phyloP scores from a whole-genome alignment of 805 yeast genomes.

The Hanseniaspora guilliermondii region DNA sequence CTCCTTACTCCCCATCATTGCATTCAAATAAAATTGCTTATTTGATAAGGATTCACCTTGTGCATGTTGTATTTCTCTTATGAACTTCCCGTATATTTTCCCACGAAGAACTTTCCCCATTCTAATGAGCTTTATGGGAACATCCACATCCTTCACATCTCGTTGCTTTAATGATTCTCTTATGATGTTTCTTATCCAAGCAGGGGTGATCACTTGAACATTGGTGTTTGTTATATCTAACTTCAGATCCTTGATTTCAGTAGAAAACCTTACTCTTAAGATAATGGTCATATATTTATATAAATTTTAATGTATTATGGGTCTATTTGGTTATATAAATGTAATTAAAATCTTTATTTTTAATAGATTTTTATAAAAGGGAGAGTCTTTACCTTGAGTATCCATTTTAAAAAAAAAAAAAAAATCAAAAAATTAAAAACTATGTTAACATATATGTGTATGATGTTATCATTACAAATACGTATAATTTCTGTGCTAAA shows the following conservation, averaged over 20 bases:
- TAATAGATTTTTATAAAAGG: too few relatives aligned
- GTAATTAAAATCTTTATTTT: neutral
- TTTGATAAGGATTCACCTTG: slow-evolving; percentile 20
- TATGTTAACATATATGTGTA: too few relatives aligned
- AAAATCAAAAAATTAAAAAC: too few relatives aligned
- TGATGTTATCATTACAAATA: too few relatives aligned
- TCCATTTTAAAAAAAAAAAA: too few relatives aligned
- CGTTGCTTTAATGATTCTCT: slow-evolving; percentile 16
- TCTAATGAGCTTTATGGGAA: slow-evolving; percentile 22
- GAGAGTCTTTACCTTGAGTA: too few relatives aligned
- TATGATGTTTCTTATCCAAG: slow-evolving; percentile 24
- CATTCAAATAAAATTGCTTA: slow-evolving; percentile 25
- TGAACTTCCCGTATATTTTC: slow-evolving; percentile 5
- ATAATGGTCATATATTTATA: neutral
- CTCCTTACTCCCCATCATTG: slow-evolving; percentile 8
- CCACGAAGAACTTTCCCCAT: slow-evolving; percentile 22
- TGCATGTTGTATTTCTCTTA: neutral
- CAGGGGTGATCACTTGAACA: slow-evolving; percentile 18
- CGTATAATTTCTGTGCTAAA: too few relatives aligned
- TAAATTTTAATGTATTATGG: too few relatives aligned
- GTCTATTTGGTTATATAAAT: neutral
- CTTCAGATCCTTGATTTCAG: slow-evolving; percentile 22
- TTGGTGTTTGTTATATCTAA: slow-evolving; percentile 22
- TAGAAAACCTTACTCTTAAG: slow-evolving; percentile 21
- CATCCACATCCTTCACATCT: neutral